Conservation (phyloP, 2,329 filamentous ascomycete genomes). For the Pseudogymnoascus sp. region DNA sequence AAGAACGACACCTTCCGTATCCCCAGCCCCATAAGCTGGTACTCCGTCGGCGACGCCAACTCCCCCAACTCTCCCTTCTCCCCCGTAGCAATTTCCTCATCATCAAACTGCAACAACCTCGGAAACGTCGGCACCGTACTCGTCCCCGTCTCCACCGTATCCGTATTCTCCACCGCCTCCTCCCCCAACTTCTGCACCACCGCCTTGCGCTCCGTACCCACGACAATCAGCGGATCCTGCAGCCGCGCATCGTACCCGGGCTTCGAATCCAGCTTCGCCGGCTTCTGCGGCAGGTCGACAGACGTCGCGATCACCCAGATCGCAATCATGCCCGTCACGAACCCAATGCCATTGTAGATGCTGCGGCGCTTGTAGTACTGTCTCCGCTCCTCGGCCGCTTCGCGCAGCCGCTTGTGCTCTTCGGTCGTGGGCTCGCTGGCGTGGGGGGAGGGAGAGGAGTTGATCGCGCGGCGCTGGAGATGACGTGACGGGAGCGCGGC, state of each 20-base stretch:
- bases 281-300: slow-evolving; percentile 20
- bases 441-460: neutral
- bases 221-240: slow-evolving; percentile 23
- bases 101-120: slow-evolving; percentile 22
- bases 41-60: slow-evolving; percentile 49
- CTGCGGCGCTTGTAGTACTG: slow-evolving; percentile 26
- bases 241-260: slow-evolving; percentile 7
- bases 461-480: slow-evolving; percentile 3
- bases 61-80: slow-evolving; percentile 4
- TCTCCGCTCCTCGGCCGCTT: slow-evolving; percentile 11
- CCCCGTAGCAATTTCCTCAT: slow-evolving; percentile 14
- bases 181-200: slow-evolving; percentile 25
- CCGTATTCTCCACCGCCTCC: slow-evolving; percentile 33
- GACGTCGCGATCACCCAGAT: slow-evolving; percentile 26
- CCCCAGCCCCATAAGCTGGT: slow-evolving; percentile 81
- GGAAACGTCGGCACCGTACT: slow-evolving; percentile 27
- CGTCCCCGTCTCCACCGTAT: slow-evolving; percentile 26
- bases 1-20: slow-evolving; percentile 86
- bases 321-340: slow-evolving; percentile 25
- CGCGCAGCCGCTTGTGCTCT: neutral
- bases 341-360: slow-evolving; percentile 23
- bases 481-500: neutral
- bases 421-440: neutral
- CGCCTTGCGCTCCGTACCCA: slow-evolving; percentile 25
- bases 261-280: slow-evolving; percentile 19